Evolutionary conservation across 106 monocot species (phyloP).

Genomic region (Vanilla planifolia): DNA sequence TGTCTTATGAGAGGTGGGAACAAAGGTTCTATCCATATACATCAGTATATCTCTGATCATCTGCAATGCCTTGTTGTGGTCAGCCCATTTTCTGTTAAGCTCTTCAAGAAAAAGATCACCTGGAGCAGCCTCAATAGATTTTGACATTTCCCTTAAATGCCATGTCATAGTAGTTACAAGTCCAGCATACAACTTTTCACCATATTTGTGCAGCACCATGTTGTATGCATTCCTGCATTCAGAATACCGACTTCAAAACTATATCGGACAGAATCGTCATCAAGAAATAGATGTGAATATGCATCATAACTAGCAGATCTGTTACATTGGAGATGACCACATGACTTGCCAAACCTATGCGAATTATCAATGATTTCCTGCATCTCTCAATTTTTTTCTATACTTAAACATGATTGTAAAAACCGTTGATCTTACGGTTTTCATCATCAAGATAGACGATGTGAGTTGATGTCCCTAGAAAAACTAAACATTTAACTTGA

Average conservation of each 20-base stretch:
- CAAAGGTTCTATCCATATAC: slow-evolving; percentile 98
- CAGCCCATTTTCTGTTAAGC: slow-evolving; percentile 79
- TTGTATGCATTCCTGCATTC: slow-evolving; percentile 88
- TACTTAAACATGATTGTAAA: no score
- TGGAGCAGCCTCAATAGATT: slow-evolving; percentile 74
- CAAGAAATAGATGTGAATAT: no score
- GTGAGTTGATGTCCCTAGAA: no score
- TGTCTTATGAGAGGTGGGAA: slow-evolving; percentile 42
- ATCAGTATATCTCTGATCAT: slow-evolving; percentile 95
- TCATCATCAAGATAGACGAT: no score
- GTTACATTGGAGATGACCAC: no score
- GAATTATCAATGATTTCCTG: no score
- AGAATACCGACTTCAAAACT: slow-evolving; percentile 4
- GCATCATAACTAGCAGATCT: no score
- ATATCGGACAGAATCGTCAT: no score
- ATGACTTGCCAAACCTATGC: no score
- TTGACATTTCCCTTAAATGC: slow-evolving; percentile 75
- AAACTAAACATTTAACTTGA: no score
- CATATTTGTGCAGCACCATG: slow-evolving; percentile 93
- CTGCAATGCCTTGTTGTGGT: slow-evolving; percentile 93
- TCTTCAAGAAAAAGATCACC: slow-evolving; percentile 79
- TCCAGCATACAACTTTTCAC: slow-evolving; percentile 77
- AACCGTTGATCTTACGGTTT: no score
- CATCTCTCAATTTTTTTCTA: no score
- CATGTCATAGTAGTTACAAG: slow-evolving; percentile 73